Evolutionary conservation across 768 basidiomycete species (phyloP).

Genomic region (Ramaria sp.): DNA sequence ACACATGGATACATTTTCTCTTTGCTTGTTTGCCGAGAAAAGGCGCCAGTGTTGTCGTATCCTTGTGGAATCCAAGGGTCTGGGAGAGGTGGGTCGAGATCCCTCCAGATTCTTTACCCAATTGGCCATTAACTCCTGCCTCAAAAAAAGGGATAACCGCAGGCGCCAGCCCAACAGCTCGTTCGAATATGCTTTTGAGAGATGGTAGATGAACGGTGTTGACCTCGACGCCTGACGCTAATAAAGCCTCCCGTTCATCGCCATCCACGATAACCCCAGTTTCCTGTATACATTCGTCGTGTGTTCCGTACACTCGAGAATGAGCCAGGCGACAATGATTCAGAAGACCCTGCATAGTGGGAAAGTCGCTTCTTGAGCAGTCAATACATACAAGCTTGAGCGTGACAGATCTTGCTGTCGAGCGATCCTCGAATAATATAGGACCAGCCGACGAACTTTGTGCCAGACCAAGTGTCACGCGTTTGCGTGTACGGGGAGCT

Average conservation of each 20-base stretch:
- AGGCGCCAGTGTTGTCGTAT: constrained; percentile 38
- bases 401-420: constrained; percentile 21
- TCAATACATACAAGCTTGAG: constrained; percentile 31
- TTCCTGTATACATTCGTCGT: constrained; percentile 38
- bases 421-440: constrained; percentile 3
- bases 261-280: constrained; percentile 28
- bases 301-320: constrained; percentile 35
- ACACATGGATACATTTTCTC: constrained; percentile 29
- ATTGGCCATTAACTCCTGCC: neutral
- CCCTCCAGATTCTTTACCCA: neutral
- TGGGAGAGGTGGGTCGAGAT: constrained; percentile 28
- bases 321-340: constrained; percentile 43
- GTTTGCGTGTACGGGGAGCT: constrained; percentile 18
- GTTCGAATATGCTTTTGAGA: constrained; percentile 35
- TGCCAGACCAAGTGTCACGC: constrained; percentile 17
- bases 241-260: constrained; percentile 23
- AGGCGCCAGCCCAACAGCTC: constrained; percentile 30
- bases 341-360: constrained; percentile 38
- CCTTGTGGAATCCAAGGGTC: constrained; percentile 39
- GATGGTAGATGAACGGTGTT: constrained; percentile 34
- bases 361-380: constrained; percentile 36
- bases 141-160: constrained; percentile 2
- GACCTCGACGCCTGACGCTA: constrained; percentile 29
- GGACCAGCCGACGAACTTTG: neutral
- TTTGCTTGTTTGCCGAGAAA: constrained; percentile 36